Conservation (phyloP, 305 asterid species). For the Fraxinus dipetala region DNA sequence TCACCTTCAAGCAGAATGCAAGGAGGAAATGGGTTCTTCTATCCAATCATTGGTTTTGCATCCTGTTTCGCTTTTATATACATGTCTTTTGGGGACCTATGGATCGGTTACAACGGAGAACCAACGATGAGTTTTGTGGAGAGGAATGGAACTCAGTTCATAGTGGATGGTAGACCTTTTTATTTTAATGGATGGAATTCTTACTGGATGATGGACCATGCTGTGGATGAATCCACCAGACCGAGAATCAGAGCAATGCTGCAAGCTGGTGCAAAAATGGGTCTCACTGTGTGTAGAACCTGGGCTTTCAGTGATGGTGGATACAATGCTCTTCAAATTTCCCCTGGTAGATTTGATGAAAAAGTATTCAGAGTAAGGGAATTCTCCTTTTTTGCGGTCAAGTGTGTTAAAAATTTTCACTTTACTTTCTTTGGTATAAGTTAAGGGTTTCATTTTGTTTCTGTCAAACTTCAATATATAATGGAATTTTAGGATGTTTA, state of each 20-base stretch:
- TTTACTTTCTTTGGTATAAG: not conserved
- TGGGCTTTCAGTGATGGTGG: slow-evolving; percentile 99
- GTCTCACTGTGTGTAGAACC: slow-evolving; percentile 92
- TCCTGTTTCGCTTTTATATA: slow-evolving; percentile 74
- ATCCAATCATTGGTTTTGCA: slow-evolving; percentile 82
- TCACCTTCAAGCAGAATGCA: slow-evolving; percentile 33
- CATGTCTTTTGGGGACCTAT: slow-evolving; percentile 83
- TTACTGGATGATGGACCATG: slow-evolving; percentile 98
- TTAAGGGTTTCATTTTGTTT: not conserved
- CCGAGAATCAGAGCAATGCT: slow-evolving; percentile 61
- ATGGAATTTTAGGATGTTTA: not conserved
- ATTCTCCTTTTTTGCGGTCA: not conserved
- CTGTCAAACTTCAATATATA: not conserved
- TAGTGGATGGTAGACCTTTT: slow-evolving; percentile 77
- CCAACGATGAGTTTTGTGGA: slow-evolving; percentile 68
- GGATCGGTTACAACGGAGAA: slow-evolving; percentile 45
- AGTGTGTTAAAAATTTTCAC: not conserved
- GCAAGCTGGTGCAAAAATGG: slow-evolving; percentile 87
- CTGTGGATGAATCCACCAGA: slow-evolving; percentile 62
- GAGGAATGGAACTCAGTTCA: slow-evolving; percentile 90
- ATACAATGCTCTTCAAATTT: slow-evolving; percentile 83
- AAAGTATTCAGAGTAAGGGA: slow-evolving; percentile 75
- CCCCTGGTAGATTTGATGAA: slow-evolving; percentile 88
- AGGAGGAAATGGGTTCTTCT: slow-evolving; percentile 76
- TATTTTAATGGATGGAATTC: slow-evolving; percentile 97